Evolutionary conservation across 2,329 filamentous ascomycete genomes (phyloP).

Genomic region (Chrysosporium queenslandicum): DNA sequence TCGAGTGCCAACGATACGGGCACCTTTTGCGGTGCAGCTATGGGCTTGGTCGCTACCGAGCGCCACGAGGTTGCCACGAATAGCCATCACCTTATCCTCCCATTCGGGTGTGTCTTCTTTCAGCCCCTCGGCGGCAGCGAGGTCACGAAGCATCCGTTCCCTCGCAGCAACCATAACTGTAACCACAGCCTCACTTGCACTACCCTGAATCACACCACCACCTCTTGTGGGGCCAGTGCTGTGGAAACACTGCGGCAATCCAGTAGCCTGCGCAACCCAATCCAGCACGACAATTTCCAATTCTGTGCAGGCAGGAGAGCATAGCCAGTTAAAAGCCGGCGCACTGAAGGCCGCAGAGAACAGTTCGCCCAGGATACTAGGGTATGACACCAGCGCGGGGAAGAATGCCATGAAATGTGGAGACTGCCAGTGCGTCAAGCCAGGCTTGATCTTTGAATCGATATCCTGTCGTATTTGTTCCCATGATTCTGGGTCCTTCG

Average conservation of each 20-base stretch:
- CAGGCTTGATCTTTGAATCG: constrained; percentile 76
- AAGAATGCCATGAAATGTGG: constrained; percentile 97
- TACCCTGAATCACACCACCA: constrained; percentile 90
- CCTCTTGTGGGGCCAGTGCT: constrained; percentile 57
- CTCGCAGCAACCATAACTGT: constrained; percentile 80
- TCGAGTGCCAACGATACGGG: constrained; percentile 74
- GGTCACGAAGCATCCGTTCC: constrained; percentile 62
- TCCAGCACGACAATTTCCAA: constrained; percentile 88
- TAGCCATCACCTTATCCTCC: constrained; percentile 58
- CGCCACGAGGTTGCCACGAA: constrained; percentile 64
- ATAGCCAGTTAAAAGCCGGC: constrained; percentile 95
- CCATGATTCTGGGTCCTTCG: constrained; percentile 61
- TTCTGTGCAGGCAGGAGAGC: constrained; percentile 83
- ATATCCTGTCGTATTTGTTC: constrained; percentile 71
- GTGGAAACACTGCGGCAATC: constrained; percentile 61
- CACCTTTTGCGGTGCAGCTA: constrained; percentile 76
- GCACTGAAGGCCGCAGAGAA: constrained; percentile 82
- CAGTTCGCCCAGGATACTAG: constrained; percentile 79
- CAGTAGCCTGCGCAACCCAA: constrained; percentile 72
- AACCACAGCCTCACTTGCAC: constrained; percentile 75
- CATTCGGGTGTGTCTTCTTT: constrained; percentile 44
- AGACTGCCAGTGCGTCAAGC: constrained; percentile 88
- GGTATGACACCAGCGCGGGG: constrained; percentile 70
- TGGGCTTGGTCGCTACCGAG: constrained; percentile 72
- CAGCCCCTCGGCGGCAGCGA: constrained; percentile 43